Conservation (phyloP, 164 flowering plant genomes). For the Vitis riparia region DNA sequence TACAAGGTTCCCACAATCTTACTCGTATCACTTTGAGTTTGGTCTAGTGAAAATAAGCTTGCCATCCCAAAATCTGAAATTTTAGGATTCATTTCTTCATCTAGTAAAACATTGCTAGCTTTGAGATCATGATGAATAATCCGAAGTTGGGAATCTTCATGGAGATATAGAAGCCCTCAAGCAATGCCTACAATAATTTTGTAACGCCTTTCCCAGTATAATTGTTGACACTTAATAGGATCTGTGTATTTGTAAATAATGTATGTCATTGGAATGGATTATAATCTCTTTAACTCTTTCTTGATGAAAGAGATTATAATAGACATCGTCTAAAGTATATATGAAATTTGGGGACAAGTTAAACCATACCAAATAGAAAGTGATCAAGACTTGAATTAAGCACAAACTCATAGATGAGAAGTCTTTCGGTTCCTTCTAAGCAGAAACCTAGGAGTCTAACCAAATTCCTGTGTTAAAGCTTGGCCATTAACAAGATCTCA, state of each 20-base stretch:
- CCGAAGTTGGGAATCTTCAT: conserved; percentile 44
- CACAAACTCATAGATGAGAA: conserved; percentile 25
- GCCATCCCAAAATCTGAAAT: conserved; percentile 56
- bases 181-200: conserved; percentile 42
- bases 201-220: conserved; percentile 27
- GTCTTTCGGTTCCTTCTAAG: conserved; percentile 11
- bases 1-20: conserved; percentile 45
- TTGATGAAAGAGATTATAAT: too few species aligned
- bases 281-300: too few species aligned
- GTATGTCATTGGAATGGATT: background rate
- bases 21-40: conserved; percentile 32
- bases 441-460: conserved; percentile 16
- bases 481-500: conserved; percentile 23
- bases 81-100: conserved; percentile 38
- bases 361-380: conserved; percentile 20
- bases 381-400: conserved; percentile 19
- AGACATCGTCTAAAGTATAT: too few species aligned
- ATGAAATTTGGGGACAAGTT: too few species aligned
- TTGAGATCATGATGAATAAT: conserved; percentile 56
- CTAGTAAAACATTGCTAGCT: conserved; percentile 41
- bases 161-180: conserved; percentile 50
- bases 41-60: conserved; percentile 29
- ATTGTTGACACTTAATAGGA: background rate
- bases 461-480: conserved; percentile 24
- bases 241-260: conserved; percentile 11